Evolutionary conservation across 768 basidiomycete species (phyloP).

Genomic region (Phaffia tasmanica): DNA sequence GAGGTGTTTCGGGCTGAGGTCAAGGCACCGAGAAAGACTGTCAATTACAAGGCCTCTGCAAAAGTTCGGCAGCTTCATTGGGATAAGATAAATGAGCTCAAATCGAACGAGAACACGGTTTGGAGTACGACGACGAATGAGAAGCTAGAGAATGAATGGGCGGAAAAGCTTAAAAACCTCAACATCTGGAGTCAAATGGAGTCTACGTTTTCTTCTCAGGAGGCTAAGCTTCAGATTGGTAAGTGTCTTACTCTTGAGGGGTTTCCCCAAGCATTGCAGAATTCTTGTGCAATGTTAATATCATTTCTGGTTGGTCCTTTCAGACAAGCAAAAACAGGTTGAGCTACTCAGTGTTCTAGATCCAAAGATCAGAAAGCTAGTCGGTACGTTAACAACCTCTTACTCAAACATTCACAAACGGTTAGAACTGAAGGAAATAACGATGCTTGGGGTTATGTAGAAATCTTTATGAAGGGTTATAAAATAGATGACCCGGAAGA

Average conservation of each 20-base stretch:
- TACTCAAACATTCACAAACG: not conserved
- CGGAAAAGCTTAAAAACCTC: slow-evolving; percentile 66
- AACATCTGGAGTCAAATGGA: slow-evolving; percentile 96
- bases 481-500: slow-evolving; percentile 75
- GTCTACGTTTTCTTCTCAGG: slow-evolving; percentile 77
- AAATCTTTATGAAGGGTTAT: slow-evolving; percentile 82
- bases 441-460: slow-evolving; percentile 40
- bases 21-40: slow-evolving; percentile 49
- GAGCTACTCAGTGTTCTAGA: slow-evolving; percentile 86
- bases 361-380: slow-evolving; percentile 79
- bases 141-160: slow-evolving; percentile 46
- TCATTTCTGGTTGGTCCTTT: not conserved
- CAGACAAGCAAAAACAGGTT: slow-evolving; percentile 71
- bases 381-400: slow-evolving; percentile 52
- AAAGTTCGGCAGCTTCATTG: slow-evolving; percentile 98
- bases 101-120: slow-evolving; percentile 69
- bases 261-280: no score
- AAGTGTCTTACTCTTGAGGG: slow-evolving; percentile 42
- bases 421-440: not conserved
- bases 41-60: slow-evolving; percentile 67
- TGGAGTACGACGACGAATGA: slow-evolving; percentile 66
- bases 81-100: slow-evolving; percentile 83
- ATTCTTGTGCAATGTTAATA: not conserved
- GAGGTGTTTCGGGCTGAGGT: not conserved
- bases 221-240: slow-evolving; percentile 63